Conservation (phyloP, 441 rosid genomes). For the Aquilaria agallochum region DNA sequence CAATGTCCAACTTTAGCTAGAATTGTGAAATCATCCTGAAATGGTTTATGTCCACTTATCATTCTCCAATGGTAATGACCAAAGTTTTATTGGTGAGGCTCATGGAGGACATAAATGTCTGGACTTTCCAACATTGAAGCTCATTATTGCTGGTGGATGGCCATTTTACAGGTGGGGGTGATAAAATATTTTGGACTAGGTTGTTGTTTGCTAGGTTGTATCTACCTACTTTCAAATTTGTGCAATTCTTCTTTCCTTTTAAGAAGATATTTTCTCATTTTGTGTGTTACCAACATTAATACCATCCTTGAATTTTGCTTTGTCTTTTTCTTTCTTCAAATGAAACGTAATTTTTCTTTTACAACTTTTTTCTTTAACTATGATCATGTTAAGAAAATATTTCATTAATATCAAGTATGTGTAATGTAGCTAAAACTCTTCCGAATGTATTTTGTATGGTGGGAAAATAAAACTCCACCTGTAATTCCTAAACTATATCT, state of each 20-base stretch:
- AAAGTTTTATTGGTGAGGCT: conserved; percentile 43
- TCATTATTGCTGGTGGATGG: conserved; percentile 85
- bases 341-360: too few relatives aligned
- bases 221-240: conserved; percentile 4
- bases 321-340: too few relatives aligned
- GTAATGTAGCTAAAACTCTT: too few relatives aligned
- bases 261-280: too few relatives aligned
- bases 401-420: too few relatives aligned
- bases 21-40: conserved; percentile 51
- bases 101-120: conserved; percentile 71
- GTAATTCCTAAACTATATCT: too few relatives aligned
- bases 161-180: conserved; percentile 88
- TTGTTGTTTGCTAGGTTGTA: conserved; percentile 64
- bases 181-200: conserved; percentile 43
- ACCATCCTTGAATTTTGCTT: too few relatives aligned
- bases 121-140: conserved; percentile 64
- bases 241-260: background rate
- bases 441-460: too few relatives aligned
- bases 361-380: too few relatives aligned
- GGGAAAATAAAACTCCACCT: too few relatives aligned
- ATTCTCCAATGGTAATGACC: conserved; percentile 9
- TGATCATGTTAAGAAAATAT: too few relatives aligned
- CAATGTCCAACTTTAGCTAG: conserved; percentile 71
- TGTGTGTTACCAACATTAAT: too few relatives aligned
- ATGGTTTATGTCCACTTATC: conserved; percentile 6